Percentiles rank a stretch among this genome's conserved stretches.
phyloP scores from a whole-genome alignment of 495 filamentous ascomycete species.

The Coniosporium apollinis region DNA sequence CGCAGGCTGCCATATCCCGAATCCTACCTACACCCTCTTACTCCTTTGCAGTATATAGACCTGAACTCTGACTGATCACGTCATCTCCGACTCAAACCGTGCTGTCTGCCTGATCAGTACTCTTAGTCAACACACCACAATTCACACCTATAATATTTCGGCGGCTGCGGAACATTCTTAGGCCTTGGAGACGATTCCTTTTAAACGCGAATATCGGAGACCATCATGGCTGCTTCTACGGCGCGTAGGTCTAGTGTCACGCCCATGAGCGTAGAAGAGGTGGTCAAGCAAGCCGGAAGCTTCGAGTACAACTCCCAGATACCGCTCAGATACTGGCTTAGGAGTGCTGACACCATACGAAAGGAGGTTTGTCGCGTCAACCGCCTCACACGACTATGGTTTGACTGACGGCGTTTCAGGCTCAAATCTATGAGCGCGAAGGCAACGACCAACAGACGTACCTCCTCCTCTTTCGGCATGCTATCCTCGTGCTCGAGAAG shows the following conservation, averaged over 20 bases:
- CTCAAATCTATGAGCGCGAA: conserved; percentile 67
- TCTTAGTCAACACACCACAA: no score
- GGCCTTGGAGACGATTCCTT: no score
- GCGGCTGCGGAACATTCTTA: no score
- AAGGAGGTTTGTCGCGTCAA: conserved; percentile 47
- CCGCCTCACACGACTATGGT: background rate
- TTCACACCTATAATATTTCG: no score
- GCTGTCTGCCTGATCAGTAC: no score
- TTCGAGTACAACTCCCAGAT: conserved; percentile 67
- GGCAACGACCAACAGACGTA: conserved; percentile 76
- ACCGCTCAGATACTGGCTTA: conserved; percentile 62
- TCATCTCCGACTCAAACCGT: no score
- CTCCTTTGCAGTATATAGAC: no score
- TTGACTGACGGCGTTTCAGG: conserved; percentile 26
- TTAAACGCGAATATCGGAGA: background rate
- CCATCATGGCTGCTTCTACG: no score
- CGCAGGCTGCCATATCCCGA: no score
- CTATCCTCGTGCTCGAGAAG: conserved; percentile 36
- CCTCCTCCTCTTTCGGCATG: conserved; percentile 69
- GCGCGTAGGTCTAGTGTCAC: no score
- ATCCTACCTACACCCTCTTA: no score
- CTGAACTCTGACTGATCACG: no score
- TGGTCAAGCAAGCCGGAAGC: conserved; percentile 49
- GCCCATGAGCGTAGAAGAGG: conserved; percentile 57
- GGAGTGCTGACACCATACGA: conserved; percentile 58